These are phyloP conservation scores for Lolium multiflorum DNA, from an alignment of 176 grass and related monocot species.

Conservation along the genomic window DNA sequence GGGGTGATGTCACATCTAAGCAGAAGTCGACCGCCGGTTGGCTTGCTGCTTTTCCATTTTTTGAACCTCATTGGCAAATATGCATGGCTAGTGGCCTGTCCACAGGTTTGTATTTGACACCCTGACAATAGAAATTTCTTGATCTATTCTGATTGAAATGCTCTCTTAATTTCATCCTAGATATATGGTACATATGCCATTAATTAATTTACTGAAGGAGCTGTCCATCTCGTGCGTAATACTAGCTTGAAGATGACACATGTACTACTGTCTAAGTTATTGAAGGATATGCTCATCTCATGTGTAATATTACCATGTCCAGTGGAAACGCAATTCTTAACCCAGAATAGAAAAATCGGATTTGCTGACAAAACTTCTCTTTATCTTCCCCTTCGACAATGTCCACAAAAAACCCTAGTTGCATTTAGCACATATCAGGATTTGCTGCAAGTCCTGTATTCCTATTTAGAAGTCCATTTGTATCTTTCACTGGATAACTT, in stretches of 20 bases:
- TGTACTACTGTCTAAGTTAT: not conserved
- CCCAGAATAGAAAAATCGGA: not conserved
- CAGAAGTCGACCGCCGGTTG: constrained; percentile 92
- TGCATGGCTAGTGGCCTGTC: constrained; percentile 93
- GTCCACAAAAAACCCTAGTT: not conserved
- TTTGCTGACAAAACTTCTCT: not conserved
- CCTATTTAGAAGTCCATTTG: not conserved
- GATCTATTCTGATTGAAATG: constrained; percentile 23
- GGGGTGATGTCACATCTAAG: constrained; percentile 81
- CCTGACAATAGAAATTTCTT: constrained; percentile 34
- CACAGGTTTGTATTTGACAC: constrained; percentile 68
- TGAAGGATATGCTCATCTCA: constrained; percentile 3
- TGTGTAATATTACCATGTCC: constrained; percentile 26
- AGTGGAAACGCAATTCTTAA: not conserved
- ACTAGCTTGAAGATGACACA: not conserved
- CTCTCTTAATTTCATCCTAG: constrained; percentile 15
- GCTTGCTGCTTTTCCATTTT: constrained; percentile 94
- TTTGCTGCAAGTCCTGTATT: constrained; percentile 3
- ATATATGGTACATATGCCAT: not conserved
- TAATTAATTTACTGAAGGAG: constrained; percentile 1
- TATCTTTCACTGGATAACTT: constrained; percentile 16
- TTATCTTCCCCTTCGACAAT: constrained; percentile 17
- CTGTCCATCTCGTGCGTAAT: constrained; percentile 18
- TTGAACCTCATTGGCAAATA: constrained; percentile 99
- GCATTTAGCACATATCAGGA: constrained; percentile 17